Evolutionary conservation across 108 stramenopile species (phyloP), one percentile per base, ranked within the genome.

Genomic region (Stephanodiscus minutulus): DNA sequence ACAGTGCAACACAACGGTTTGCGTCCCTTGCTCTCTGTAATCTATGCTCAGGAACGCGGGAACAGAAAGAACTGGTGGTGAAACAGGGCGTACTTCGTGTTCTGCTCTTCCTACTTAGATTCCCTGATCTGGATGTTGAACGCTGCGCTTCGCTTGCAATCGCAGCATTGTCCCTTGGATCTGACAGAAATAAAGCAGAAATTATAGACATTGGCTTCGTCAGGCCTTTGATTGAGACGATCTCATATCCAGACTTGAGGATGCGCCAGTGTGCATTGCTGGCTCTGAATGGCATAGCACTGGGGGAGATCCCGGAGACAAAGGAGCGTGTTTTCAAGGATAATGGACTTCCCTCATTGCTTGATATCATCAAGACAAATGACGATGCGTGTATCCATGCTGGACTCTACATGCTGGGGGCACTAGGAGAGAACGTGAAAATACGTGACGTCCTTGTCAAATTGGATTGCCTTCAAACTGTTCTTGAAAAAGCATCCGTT

Each of bases 101-200:
- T 46, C 76, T 95, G 24, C 64, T 85, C 27, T 91, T 91, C 70
- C 69, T 95, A 48, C 70, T 82, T 15, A 63, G 88, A 27, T 93
- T 88, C 73, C 91, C 91, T 1, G 91, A 95, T 68, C 57, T 86
- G 47, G 90, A 95, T 66, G 84, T 95, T 28, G 90, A 95, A 87
- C 71, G 89, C n/a, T 90, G 82, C 46, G 91, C 93, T 18, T 79
- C 88, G 20, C 74, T 92, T 49, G 82, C 91, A 1, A 52, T 95
- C 36, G 88, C 91, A 5, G 91, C 87, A 25, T 73, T 95, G 44
- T 85, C 84, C 8, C 71, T 95, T 36, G 94, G 94, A 44, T 88
- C 82, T 64, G 74, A 79, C 44, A 53, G 68, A 5, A 67, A 86
- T 54, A 88, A 88, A 65, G 83, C 85, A 66, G 47, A 80, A 31